Evolutionary conservation across 1,139 yeast genomes (phyloP).

Genomic region (Magnusiomyces tetraspermus): DNA sequence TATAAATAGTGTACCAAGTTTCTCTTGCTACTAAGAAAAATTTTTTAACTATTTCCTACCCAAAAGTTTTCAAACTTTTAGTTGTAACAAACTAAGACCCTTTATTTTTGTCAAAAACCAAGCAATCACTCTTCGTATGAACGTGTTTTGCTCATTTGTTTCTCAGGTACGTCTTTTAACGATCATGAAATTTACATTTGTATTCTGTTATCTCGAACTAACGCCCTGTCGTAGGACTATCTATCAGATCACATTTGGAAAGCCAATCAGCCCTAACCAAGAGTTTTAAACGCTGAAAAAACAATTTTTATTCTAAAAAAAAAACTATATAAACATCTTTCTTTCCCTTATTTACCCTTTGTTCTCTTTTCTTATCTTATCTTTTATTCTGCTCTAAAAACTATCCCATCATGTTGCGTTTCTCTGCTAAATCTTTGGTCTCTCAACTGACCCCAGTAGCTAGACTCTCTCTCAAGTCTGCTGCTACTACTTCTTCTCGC

Average conservation of each 20-base stretch:
- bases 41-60: too few species aligned
- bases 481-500: constrained; percentile 9
- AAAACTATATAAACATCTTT: too few species aligned
- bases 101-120: too few species aligned
- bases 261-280: constrained; percentile 9
- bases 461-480: constrained; percentile 5
- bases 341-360: neutral
- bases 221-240: constrained; percentile 6
- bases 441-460: neutral
- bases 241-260: constrained; percentile 14
- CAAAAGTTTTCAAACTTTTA: neutral
- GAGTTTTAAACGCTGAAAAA: too few species aligned
- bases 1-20: too few species aligned
- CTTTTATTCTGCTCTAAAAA: constrained; percentile 6
- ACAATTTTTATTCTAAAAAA: too few species aligned
- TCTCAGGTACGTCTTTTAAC: constrained; percentile 4
- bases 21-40: too few species aligned
- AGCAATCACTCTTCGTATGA: neutral
- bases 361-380: neutral
- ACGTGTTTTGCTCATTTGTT: neutral
- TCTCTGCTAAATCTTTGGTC: constrained; percentile 1
- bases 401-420: neutral
- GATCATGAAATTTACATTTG: neutral
- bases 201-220: neutral
- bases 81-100: too few species aligned